Conservation (phyloP, 495 filamentous ascomycete species). For the Trichoderma virens region DNA sequence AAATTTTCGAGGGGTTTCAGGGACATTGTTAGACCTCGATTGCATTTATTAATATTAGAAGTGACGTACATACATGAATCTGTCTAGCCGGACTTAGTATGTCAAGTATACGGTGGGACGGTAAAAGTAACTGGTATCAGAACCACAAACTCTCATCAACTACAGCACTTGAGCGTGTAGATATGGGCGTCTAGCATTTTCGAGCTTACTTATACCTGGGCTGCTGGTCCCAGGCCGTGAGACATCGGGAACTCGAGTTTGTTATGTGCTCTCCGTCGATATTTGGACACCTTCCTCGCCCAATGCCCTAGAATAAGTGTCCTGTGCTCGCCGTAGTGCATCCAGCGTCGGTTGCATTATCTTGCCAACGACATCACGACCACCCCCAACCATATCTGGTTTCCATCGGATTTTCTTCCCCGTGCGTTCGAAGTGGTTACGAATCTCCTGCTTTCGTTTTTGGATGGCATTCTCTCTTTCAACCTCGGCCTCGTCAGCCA, state of each 20-base stretch:
- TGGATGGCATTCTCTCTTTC: conserved; percentile 56
- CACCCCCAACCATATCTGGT: conserved; percentile 59
- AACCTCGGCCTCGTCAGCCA: conserved; percentile 70
- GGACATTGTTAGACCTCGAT: background rate
- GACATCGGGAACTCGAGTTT: background rate
- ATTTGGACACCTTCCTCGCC: conserved; percentile 42
- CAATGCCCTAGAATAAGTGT: conserved; percentile 56
- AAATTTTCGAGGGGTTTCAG: background rate
- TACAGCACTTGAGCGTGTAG: no score
- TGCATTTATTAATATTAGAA: background rate
- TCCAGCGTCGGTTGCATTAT: conserved; percentile 63
- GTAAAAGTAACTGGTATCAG: no score
- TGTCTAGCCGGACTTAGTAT: no score
- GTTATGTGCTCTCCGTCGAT: background rate
- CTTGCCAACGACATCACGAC: conserved; percentile 63
- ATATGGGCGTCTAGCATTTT: no score
- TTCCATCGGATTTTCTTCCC: conserved; percentile 61
- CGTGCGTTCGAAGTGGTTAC: conserved; percentile 58
- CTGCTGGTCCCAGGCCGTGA: no score
- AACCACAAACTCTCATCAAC: no score
- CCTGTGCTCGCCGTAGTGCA: conserved; percentile 56
- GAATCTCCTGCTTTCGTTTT: conserved; percentile 59
- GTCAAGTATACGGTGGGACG: no score
- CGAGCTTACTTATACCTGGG: no score
- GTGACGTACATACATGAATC: no score